Percentiles rank a stretch among this genome's conserved stretches.
Evolutionary conservation across 2,329 filamentous ascomycete genomes (phyloP).

Genomic region (Aspergillus sp.): DNA sequence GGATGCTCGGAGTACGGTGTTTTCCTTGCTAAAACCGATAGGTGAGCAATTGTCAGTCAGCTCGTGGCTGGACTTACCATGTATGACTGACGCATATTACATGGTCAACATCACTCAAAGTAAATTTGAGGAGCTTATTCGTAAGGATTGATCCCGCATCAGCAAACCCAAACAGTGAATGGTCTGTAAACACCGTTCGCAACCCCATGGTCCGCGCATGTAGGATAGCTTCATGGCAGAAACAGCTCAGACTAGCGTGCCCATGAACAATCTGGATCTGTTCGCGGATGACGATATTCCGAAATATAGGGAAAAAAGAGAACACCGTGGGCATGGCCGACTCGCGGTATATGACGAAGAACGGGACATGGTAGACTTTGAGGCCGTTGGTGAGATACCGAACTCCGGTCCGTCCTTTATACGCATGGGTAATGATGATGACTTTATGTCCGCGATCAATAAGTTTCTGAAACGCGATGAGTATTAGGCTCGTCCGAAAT

Average conservation of each 20-base stretch:
- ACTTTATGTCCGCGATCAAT: conserved; percentile 97
- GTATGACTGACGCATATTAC: conserved; percentile 98
- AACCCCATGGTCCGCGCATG: conserved; percentile 95
- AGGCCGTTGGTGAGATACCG: conserved; percentile 95
- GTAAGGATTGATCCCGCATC: conserved; percentile 93
- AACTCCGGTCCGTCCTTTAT: conserved; percentile 81
- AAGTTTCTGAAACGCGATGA: conserved; percentile 57
- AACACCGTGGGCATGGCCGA: conserved; percentile 95
- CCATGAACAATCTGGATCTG: conserved; percentile 96
- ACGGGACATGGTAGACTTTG: conserved; percentile 97
- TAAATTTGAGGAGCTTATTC: conserved; percentile 96
- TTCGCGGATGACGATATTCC: conserved; percentile 91
- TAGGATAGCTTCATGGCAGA: conserved; percentile 90
- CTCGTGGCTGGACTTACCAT: conserved; percentile 55
- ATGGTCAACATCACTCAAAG: conserved; percentile 91
- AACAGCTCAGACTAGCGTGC: conserved; percentile 86
- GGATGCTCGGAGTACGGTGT: conserved; percentile 88
- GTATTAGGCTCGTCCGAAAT: conserved; percentile 1
- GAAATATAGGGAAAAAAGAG: conserved; percentile 96
- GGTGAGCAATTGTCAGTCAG: conserved; percentile 7
- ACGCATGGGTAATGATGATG: conserved; percentile 93
- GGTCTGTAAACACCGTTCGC: conserved; percentile 92
- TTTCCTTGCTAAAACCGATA: conserved; percentile 68
- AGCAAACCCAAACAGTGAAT: conserved; percentile 94
- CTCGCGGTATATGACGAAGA: conserved; percentile 89